Conservation (phyloP, 352 stramenopile species). For the Globisporangium echinulatum region DNA sequence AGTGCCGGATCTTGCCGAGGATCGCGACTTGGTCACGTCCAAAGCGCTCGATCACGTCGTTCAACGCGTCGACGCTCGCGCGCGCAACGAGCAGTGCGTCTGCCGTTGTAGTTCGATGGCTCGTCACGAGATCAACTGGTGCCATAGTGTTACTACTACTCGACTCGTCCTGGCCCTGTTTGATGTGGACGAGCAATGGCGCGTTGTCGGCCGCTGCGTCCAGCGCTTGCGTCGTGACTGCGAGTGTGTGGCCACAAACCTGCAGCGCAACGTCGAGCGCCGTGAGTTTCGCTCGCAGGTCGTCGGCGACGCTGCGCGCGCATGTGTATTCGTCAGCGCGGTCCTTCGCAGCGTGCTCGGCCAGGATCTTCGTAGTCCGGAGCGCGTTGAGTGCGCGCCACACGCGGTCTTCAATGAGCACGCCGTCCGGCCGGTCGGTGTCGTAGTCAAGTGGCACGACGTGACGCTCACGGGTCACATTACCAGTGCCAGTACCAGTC, state of each 20-base stretch:
- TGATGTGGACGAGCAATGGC: conserved; percentile 83
- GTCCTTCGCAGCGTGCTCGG: conserved; percentile 42
- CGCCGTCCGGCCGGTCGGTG: conserved; percentile 49
- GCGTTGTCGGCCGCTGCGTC: conserved; percentile 43
- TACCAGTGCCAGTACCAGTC: too few relatives aligned
- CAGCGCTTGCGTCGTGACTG: conserved; percentile 21
- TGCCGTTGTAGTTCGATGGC: neutral
- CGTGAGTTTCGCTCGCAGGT: conserved; percentile 33
- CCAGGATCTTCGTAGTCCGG: conserved; percentile 57
- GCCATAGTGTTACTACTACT: conserved; percentile 20
- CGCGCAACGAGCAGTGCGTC: conserved; percentile 74
- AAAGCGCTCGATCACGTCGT: conserved; percentile 81
- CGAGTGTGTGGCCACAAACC: conserved; percentile 16
- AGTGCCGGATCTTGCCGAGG: conserved; percentile 89
- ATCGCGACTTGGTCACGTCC: conserved; percentile 84
- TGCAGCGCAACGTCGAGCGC: conserved; percentile 34
- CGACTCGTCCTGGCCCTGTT: conserved; percentile 90
- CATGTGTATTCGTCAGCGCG: conserved; percentile 50
- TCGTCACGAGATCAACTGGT: too few relatives aligned
- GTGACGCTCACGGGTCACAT: conserved; percentile 9
- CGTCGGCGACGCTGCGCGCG: conserved; percentile 41
- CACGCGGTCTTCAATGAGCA: conserved; percentile 57
- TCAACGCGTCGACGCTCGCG: conserved; percentile 77
- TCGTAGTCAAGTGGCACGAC: conserved; percentile 73
- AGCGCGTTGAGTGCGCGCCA: conserved; percentile 63